Evolutionary conservation across 371 early-diverging fungal species (phyloP).

Genomic region (Circinella minor): DNA sequence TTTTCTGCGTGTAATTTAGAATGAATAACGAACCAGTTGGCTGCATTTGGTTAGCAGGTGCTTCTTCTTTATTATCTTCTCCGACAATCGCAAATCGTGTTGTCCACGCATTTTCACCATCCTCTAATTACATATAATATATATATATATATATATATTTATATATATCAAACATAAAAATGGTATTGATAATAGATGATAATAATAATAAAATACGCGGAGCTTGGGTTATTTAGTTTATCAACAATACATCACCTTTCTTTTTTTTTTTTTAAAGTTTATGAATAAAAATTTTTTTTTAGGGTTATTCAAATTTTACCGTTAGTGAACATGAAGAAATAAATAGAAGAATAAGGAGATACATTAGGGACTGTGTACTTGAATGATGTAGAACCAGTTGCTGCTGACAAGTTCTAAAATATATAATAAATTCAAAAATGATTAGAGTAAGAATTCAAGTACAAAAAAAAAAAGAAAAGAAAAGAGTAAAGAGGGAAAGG

Average conservation of each 20-base stretch:
- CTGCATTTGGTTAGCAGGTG: conserved; percentile 36
- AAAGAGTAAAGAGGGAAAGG: no score
- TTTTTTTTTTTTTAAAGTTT: background rate
- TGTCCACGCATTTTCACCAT: conserved; percentile 44
- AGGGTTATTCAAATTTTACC: conserved; percentile 11
- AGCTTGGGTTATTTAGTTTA: no score
- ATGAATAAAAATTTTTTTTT: background rate
- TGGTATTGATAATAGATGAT: background rate
- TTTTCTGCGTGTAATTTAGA: no score
- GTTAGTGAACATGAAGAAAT: conserved; percentile 57
- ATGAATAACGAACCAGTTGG: conserved; percentile 34
- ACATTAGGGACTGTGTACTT: conserved; percentile 48
- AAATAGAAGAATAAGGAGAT: conserved; percentile 40
- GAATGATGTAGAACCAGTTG: conserved; percentile 13
- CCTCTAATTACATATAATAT: conserved; percentile 21
- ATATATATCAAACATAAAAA: background rate
- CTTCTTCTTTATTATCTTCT: conserved; percentile 28
- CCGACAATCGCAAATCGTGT: conserved; percentile 40
- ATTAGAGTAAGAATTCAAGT: background rate
- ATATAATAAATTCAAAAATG: no score
- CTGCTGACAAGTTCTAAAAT: conserved; percentile 8
- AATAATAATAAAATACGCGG: background rate
- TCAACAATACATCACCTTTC: no score
- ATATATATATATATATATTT: no score
- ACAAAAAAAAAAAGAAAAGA: background rate